Percentiles rank a stretch among this genome's conserved stretches.
phyloP scores from a whole-genome alignment of 2,329 filamentous ascomycete genomes.

The Bipolaris gigantea region DNA sequence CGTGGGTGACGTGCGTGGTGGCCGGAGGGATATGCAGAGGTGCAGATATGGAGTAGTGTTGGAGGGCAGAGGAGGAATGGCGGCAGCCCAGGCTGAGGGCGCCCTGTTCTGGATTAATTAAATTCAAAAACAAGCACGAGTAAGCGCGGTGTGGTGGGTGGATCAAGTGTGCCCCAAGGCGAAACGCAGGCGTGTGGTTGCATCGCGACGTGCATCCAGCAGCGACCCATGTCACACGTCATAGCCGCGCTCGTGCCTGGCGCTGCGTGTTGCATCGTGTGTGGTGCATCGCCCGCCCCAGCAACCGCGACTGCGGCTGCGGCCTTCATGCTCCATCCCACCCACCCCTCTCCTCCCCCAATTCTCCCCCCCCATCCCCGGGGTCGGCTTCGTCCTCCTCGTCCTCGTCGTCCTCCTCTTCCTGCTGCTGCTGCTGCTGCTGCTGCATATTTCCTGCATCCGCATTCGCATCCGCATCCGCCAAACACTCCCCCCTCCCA shows the following conservation, averaged over 20 bases:
- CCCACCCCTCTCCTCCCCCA: background rate
- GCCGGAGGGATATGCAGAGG: background rate
- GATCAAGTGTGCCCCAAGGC: conserved; percentile 3
- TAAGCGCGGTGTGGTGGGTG: conserved; percentile 5
- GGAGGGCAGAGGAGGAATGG: background rate
- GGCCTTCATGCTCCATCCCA: background rate
- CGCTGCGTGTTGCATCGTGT: background rate
- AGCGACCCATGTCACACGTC: conserved; percentile 12
- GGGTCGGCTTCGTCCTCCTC: background rate
- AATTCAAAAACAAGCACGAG: background rate
- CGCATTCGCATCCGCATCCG: background rate
- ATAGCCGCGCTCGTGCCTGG: conserved; percentile 10
- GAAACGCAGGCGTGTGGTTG: background rate
- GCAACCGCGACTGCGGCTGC: conserved; percentile 10
- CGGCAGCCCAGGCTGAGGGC: background rate
- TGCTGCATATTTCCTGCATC: background rate
- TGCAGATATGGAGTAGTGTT: background rate
- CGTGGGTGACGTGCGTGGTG: background rate
- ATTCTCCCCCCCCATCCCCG: background rate
- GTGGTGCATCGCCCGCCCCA: background rate
- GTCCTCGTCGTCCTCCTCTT: background rate
- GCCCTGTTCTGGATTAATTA: background rate
- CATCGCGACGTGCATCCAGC: conserved; percentile 5
- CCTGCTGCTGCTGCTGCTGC: background rate
- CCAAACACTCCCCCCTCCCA: background rate